Evolutionary conservation across 352 stramenopile species (phyloP), one percentile per base, ranked within the genome.

Genomic region (Elongisporangium prolatum): DNA sequence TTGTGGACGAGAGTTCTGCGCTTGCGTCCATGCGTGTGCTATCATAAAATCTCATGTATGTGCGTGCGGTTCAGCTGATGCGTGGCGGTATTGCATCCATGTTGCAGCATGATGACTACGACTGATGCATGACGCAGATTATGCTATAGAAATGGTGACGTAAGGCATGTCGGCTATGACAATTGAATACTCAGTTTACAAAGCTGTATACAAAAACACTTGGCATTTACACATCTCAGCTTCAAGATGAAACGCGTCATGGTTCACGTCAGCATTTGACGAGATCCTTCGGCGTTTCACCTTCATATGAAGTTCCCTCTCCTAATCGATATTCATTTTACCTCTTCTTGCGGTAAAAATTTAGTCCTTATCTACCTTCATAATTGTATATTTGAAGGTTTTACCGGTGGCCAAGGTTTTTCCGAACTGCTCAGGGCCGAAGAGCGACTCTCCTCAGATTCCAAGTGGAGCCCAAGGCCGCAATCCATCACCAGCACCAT

Each of bases 211-310:
- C 10, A 44, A 44, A 17, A 6, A 17, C 34, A 17, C 34, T 16
- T 3, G 3, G 3, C 17, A 4, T 11, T 44, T 44, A 44, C 34
- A 3, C 1, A 17, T 44, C 34, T 2, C 11, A 44, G 34, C 34
- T 44, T 44, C 34, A 44, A 44, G 34, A 17, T 44, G 34, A 44
- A 44, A 13, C 8, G 34, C 34, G 34, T 44, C 54, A 17, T 37
- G 21, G 18, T 64, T 63, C 61, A 68, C 61, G 61, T 68, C 61
- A 48, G 61, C 56, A 68, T 68, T 59, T 63, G 56, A 64, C 61
- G 61, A 59, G 57, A 63, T 53, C 21, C 34, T 44, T 44, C 3
- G 34, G 34, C 34, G 34, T 44, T 44, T 44, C 34, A 44, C 10
- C 4, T 2, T 16, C 2, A 44, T 17, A 44, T 17, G 2, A 17